Conservation (phyloP, 208 protist genomes). For the Wallacemonas rigidus region DNA sequence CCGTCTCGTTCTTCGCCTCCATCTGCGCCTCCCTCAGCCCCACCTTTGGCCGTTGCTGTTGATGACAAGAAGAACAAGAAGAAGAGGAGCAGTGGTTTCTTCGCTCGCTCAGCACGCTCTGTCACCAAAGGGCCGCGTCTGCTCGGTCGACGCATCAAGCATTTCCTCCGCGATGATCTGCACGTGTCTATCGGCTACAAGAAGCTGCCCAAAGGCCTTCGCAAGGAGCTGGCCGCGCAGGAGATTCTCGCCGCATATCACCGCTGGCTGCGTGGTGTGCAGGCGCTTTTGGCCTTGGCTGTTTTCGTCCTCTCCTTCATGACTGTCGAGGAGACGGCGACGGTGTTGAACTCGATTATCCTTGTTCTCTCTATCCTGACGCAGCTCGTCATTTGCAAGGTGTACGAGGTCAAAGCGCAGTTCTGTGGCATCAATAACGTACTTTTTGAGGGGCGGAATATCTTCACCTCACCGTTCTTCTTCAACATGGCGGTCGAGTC, state of each 20-base stretch:
- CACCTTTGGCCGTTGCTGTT: neutral
- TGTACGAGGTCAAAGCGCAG: conserved; percentile 72
- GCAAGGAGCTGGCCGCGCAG: conserved; percentile 47
- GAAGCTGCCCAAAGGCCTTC: conserved; percentile 49
- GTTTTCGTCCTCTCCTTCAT: conserved; percentile 63
- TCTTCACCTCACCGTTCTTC: conserved; percentile 77
- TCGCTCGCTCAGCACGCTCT: conserved; percentile 23
- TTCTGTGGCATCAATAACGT: conserved; percentile 60
- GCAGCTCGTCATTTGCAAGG: conserved; percentile 54
- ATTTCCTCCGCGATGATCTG: conserved; percentile 68
- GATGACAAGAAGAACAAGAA: conserved; percentile 11
- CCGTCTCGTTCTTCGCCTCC: neutral
- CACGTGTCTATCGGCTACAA: conserved; percentile 59
- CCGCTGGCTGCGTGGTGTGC: conserved; percentile 72
- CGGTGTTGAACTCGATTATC: conserved; percentile 63
- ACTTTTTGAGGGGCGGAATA: conserved; percentile 53
- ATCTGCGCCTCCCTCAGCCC: neutral
- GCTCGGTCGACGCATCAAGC: conserved; percentile 62
- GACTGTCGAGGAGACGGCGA: conserved; percentile 26
- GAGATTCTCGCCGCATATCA: conserved; percentile 69
- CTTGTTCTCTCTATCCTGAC: conserved; percentile 49
- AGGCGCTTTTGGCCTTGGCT: conserved; percentile 59
- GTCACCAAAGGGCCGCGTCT: conserved; percentile 61
- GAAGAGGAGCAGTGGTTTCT: conserved; percentile 11
- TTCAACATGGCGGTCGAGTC: conserved; percentile 65